Base-by-base conservation (phyloP, 805 yeast genomes). In the Suhomyces tanzawaensis region DNA sequence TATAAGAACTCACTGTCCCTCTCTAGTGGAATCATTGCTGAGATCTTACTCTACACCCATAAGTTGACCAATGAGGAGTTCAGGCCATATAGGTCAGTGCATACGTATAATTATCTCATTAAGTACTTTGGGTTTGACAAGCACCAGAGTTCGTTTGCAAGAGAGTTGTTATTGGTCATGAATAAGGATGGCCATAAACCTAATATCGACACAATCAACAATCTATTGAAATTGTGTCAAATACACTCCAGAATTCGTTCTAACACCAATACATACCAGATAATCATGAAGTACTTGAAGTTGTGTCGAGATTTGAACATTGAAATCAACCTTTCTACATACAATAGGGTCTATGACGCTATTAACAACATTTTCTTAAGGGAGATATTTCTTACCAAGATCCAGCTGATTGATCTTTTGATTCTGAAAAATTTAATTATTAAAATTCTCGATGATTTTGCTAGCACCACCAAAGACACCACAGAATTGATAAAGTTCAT, bases 141-240 rank as follows among this genome's bases (percentile, higher is more conserved):
- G 44, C 57, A 64, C 47, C 73, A 69, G 46, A 62, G 61, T 41
- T 47, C 62, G 12, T 68, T 69, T 49, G 68, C 72, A 4, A 44
- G 71, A 18, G 67, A 62, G 33, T 42, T 69, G 13, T 47, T 69
- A 8, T 46, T 69, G 25, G 70, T 66, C 19, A 67, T 69, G 72
- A 49, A 60, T 26, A 57, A 63, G 39, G 73, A 69, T 39, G 70
- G 70, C 3, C 66, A 63, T 34, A 42, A 44, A n/a, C 69, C 70
- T 6, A 64, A 67, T 41, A 54, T 64, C 23, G 64, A 63, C 32
- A 69, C 73, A 34, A 62, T 69, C 39, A 67, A 69, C 48, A 51
- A 52, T 34, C 52, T 68, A 29, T 45, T 69, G 24, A 60, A 60
- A 33, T 46, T 60, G 17, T 53, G 65, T 34, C 45, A 52, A 27